Evolutionary conservation across 768 basidiomycete genomes (phyloP).

Genomic region (Peribolospora kevripleyi): DNA sequence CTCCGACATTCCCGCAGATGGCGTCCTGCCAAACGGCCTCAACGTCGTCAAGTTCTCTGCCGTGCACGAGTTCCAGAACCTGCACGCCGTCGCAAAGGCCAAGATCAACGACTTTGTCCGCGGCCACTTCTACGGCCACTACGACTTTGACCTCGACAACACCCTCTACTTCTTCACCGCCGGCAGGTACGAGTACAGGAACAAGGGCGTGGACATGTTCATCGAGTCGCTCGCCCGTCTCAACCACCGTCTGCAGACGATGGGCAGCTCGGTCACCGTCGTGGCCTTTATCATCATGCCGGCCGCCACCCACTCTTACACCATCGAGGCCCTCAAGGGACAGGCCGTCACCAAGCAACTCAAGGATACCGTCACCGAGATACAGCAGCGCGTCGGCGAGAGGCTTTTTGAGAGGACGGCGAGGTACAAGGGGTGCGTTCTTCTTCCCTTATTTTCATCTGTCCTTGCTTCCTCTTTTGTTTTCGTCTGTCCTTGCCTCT

Average conservation of each 20-base stretch:
- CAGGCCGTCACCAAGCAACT: slow-evolving; percentile 96
- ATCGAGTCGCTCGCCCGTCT: slow-evolving; percentile 84
- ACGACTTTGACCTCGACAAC: slow-evolving; percentile 63
- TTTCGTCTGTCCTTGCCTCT: not conserved
- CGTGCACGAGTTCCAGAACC: slow-evolving; percentile 97
- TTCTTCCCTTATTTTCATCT: not conserved
- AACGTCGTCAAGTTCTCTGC: slow-evolving; percentile 98
- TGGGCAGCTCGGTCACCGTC: slow-evolving; percentile 52
- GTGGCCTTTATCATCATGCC: slow-evolving; percentile 99
- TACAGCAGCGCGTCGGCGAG: slow-evolving; percentile 75
- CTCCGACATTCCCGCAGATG: slow-evolving; percentile 29
- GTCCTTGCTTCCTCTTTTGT: not conserved
- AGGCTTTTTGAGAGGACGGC: slow-evolving; percentile 85
- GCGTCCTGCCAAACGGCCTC: slow-evolving; percentile 85
- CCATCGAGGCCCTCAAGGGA: slow-evolving; percentile 85
- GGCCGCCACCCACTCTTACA: slow-evolving; percentile 83
- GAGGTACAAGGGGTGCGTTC: slow-evolving; percentile 57
- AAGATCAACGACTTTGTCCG: slow-evolving; percentile 97
- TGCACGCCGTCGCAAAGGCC: slow-evolving; percentile 75
- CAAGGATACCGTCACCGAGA: slow-evolving; percentile 81
- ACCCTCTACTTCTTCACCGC: slow-evolving; percentile 77
- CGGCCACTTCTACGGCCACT: slow-evolving; percentile 84
- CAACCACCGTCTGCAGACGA: slow-evolving; percentile 37
- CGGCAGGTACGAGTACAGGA: slow-evolving; percentile 96
- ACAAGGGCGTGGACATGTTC: slow-evolving; percentile 99